Base-by-base conservation (phyloP, 495 filamentous ascomycete genomes). In the Massariosphaeria phaeospora region DNA sequence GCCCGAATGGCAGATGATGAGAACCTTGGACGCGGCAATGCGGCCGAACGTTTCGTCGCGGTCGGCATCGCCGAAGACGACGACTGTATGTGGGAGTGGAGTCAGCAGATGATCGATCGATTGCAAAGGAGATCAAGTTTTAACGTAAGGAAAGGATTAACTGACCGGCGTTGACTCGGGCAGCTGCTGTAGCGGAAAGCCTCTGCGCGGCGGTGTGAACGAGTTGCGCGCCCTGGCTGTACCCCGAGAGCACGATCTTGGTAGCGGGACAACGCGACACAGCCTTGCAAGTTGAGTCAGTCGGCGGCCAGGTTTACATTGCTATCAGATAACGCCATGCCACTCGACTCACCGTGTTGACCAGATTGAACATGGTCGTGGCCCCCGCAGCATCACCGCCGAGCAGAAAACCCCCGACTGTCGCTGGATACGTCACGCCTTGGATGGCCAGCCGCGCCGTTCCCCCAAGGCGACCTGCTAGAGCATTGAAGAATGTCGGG, bases 191-290 rank as follows among this genome's bases (percentile, higher is more conserved):
- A 20, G 46, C 30, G 1, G 46, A 35, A 1, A 33, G 29, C 10
- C 26, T 49, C 30, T 26, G 17, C 3, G 46, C 33, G 9, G 46
- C 46, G 18, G 23, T 49, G 30, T 49, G 46, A 3, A 49, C 30
- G 17, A 49, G 31, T 25, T 49, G 46, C 21, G 46, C 46, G 2
- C 46, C 46, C 25, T 49, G 46, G 31, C 46, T 49, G 30, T 49
- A 49, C 12, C 46, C 46, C 3, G 30, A 18, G 1, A 49, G 46
- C 9, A 49, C 33, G 33, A 49, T 49, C 46, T 49, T 49, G 4
- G 46, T 49, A 5, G 20, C 21, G 17, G 46, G 46, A 29, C 46
- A 49, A 20, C 26, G 20, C 2, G 46, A 21, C 9, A 33, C 30
- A 10, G 33, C 46, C 46, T 49, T 12, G 21, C n/a, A n/a, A n/a